phyloP scores from a whole-genome alignment of 164 flowering plant species.

The Macadamia tetraphylla region DNA sequence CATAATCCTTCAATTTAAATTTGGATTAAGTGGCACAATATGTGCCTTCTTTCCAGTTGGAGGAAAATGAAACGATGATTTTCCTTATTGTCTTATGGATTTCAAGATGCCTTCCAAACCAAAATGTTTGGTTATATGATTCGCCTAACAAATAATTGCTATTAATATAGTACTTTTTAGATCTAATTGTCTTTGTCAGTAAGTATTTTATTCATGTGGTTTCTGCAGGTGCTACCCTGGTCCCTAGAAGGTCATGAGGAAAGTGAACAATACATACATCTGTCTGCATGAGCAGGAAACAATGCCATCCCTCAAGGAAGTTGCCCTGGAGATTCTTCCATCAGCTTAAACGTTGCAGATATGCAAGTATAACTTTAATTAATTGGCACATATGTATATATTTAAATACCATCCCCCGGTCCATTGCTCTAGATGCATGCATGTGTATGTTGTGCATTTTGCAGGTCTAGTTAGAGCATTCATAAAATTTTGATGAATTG shows the following conservation, averaged over 20 bases:
- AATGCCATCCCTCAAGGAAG: constrained; percentile 93
- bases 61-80: background rate
- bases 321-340: constrained; percentile 77
- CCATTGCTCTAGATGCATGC: no score
- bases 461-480: no score
- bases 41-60: background rate
- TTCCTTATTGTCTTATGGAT: background rate
- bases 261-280: constrained; percentile 34
- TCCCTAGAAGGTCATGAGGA: constrained; percentile 82
- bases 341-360: constrained; percentile 34
- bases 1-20: background rate
- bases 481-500: no score
- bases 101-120: background rate
- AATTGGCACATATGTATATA: no score
- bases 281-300: constrained; percentile 72
- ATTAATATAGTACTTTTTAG: background rate
- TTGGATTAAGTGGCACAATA: background rate
- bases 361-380: background rate
- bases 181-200: background rate
- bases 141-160: background rate
- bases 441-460: no score
- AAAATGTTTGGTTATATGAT: background rate
- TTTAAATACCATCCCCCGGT: no score
- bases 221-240: constrained; percentile 76
- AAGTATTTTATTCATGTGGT: background rate